Conservation (phyloP, 345 rosid species). For the Trapa bicornis region DNA sequence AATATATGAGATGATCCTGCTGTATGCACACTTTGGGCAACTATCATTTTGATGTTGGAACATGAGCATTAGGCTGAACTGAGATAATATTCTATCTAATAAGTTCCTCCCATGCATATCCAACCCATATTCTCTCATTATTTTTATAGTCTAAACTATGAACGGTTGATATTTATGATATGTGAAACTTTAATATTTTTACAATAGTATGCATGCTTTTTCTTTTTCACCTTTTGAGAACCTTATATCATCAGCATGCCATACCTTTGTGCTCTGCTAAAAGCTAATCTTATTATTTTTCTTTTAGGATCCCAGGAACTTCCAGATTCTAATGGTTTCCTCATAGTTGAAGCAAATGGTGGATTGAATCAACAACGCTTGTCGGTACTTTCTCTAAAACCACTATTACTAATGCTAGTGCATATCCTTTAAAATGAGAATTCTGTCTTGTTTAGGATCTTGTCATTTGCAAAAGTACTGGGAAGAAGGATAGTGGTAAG, state of each 20-base stretch:
- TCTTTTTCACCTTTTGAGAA: not conserved
- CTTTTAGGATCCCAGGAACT: conserved; percentile 31
- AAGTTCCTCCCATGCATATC: not conserved
- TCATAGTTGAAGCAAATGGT: conserved; percentile 94
- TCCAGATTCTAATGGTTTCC: conserved; percentile 69
- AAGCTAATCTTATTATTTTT: conserved; percentile 12
- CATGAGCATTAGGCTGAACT: not conserved
- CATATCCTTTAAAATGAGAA: not conserved
- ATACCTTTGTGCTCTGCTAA: not conserved
- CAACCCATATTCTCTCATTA: not conserved
- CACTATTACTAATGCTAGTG: not conserved
- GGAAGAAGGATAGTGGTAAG: not conserved
- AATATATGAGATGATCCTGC: not conserved
- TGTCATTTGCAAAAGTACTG: not conserved
- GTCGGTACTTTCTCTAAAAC: conserved; percentile 49
- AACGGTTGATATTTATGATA: not conserved
- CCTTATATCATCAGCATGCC: not conserved
- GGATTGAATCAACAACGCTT: conserved; percentile 96
- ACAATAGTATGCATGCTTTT: not conserved
- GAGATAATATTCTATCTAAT: too few relatives aligned
- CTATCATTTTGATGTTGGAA: not conserved
- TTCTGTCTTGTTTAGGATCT: not conserved
- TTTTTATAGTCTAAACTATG: not conserved
- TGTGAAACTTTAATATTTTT: not conserved
- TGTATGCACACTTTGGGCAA: not conserved